A percentile compares a stretch with the other conserved stretches of the same genome.
phyloP scores from a whole-genome alignment of 75 land plant genomes.

The Azolla pinnata region DNA sequence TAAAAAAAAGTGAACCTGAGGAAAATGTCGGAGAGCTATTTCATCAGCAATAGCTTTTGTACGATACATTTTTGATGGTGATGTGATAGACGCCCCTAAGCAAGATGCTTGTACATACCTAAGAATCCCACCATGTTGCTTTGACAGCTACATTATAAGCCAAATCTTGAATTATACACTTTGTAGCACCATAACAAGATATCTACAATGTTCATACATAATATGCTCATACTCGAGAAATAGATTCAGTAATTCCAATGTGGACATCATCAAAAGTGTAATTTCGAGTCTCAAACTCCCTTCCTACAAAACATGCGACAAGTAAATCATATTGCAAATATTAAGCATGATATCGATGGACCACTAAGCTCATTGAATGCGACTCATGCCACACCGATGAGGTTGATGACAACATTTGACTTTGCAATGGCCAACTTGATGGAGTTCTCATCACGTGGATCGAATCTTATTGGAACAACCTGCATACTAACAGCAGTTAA shows the following conservation, averaged over 20 bases:
- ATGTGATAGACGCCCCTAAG: constrained; percentile 65
- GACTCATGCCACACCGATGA: constrained; percentile 85
- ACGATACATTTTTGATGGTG: constrained; percentile 61
- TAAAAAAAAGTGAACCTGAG: constrained; percentile 70
- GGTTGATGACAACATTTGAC: constrained; percentile 92
- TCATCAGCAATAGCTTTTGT: constrained; percentile 83
- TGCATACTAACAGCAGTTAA: no score
- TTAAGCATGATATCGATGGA: constrained; percentile 2
- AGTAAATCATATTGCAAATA: neutral
- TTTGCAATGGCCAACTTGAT: constrained; percentile 90
- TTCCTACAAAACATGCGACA: constrained; percentile 38
- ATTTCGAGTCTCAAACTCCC: constrained; percentile 92
- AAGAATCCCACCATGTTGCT: constrained; percentile 91
- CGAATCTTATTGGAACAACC: constrained; percentile 89
- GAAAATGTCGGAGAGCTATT: constrained; percentile 50
- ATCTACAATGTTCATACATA: neutral
- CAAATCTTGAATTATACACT: no score
- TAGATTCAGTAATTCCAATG: constrained; percentile 55
- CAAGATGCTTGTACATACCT: constrained; percentile 87
- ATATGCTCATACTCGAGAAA: constrained; percentile 53
- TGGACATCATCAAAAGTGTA: constrained; percentile 91
- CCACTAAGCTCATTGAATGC: no score
- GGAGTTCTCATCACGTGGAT: constrained; percentile 84
- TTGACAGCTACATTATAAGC: constrained; percentile 90
- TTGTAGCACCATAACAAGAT: neutral